Percentiles rank a stretch among this genome's conserved stretches.
Conservation (phyloP, 2,329 filamentous ascomycete genomes). For the Aspergillus fijiensis region DNA sequence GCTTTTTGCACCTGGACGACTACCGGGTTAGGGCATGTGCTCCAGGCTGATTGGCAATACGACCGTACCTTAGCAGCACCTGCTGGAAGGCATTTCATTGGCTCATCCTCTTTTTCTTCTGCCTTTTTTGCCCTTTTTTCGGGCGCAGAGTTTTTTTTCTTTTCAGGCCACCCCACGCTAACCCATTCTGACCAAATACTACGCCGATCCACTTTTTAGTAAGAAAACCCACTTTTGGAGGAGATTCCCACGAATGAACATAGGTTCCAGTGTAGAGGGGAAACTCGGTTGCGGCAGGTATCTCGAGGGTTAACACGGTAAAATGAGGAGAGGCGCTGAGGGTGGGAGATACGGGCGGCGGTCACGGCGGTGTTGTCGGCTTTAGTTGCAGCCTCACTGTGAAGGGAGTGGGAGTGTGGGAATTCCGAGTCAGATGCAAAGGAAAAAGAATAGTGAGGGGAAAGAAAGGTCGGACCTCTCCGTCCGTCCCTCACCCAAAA, state of each 20-base stretch:
- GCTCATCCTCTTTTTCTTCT: background rate
- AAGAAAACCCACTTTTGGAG: background rate
- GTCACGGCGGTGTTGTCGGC: background rate
- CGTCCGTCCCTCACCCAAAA: background rate
- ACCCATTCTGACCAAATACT: background rate
- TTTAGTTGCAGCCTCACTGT: background rate
- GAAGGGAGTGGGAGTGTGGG: no score
- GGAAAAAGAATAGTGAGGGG: background rate
- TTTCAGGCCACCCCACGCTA: background rate
- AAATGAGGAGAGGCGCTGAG: background rate
- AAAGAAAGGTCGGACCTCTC: no score
- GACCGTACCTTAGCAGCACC: background rate
- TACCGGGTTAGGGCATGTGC: background rate
- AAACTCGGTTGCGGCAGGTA: background rate
- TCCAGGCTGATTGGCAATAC: background rate
- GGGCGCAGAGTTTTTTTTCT: background rate
- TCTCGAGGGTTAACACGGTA: background rate
- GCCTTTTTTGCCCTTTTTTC: no score
- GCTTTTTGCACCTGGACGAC: background rate
- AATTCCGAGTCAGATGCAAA: background rate
- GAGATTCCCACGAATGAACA: background rate
- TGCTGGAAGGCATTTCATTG: background rate
- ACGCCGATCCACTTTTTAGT: background rate
- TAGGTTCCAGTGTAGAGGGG: background rate
- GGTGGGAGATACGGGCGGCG: background rate